phyloP scores from a whole-genome alignment of 306 rosid species.

The Sicyos baderoa region DNA sequence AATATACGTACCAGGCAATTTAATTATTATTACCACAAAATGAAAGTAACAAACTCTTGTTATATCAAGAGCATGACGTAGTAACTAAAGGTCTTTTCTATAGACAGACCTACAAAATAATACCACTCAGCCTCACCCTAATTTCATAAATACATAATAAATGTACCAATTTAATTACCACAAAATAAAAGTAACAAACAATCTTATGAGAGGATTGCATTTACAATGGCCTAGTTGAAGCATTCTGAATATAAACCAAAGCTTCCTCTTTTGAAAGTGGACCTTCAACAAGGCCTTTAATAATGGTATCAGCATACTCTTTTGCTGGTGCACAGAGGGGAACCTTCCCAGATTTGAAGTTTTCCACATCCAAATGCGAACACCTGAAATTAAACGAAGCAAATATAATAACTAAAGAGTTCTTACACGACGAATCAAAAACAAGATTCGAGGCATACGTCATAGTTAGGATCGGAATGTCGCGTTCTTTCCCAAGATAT shows the following conservation, averaged over 20 bases:
- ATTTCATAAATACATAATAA: background rate
- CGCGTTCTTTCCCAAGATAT: slow-evolving; percentile 58
- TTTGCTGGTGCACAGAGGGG: slow-evolving; percentile 48
- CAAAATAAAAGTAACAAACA: too few relatives aligned
- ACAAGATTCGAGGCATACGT: slow-evolving; percentile 50
- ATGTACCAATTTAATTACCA: too few relatives aligned
- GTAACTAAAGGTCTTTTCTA: background rate
- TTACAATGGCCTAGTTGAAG: slow-evolving; percentile 42
- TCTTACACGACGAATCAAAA: background rate
- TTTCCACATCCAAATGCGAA: slow-evolving; percentile 27
- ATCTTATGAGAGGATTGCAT: background rate
- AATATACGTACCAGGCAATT: background rate
- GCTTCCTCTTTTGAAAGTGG: slow-evolving; percentile 67
- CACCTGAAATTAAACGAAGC: slow-evolving; percentile 38
- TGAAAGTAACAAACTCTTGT: background rate
- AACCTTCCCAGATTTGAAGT: slow-evolving; percentile 51
- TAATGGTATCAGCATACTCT: slow-evolving; percentile 42
- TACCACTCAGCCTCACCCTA: background rate
- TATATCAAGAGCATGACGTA: background rate
- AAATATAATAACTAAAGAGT: background rate
- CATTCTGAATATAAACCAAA: slow-evolving; percentile 42
- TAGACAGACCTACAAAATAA: background rate
- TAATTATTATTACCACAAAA: slow-evolving; percentile 12
- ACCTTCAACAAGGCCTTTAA: slow-evolving; percentile 68
- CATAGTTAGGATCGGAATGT: slow-evolving; percentile 60